A percentile compares a stretch with the other conserved stretches of the same genome.
These are phyloP conservation scores for Mucor mucedo DNA, from an alignment of 371 early-diverging fungal species.

Conservation along the genomic window DNA sequence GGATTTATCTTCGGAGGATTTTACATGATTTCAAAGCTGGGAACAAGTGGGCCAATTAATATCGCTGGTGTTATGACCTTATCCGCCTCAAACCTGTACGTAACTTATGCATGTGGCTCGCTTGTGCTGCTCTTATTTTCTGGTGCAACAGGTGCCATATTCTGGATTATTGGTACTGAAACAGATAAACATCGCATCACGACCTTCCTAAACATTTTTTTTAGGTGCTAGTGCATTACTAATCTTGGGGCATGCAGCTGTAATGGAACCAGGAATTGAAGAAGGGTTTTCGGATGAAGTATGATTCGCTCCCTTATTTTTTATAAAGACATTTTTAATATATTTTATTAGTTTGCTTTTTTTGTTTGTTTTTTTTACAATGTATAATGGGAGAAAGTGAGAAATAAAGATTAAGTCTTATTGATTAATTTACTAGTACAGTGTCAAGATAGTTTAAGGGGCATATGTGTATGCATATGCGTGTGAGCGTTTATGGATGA, in stretches of 20 bases:
- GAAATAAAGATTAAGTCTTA: not conserved
- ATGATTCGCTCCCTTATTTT: not conserved
- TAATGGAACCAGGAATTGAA: constrained; percentile 58
- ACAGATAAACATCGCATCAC: not conserved
- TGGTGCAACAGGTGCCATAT: constrained; percentile 52
- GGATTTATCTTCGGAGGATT: constrained; percentile 46
- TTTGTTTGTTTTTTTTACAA: not conserved
- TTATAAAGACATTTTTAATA: not conserved
- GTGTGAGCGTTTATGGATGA: not conserved
- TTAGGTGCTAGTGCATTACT: constrained; percentile 51
- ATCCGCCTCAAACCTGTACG: constrained; percentile 45
- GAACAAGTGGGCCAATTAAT: constrained; percentile 32
- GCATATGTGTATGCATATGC: not conserved
- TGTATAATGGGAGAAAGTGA: not conserved
- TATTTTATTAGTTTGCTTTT: too few species aligned
- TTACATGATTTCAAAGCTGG: constrained; percentile 39
- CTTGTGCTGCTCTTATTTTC: constrained; percentile 54
- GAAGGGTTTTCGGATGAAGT: constrained; percentile 45
- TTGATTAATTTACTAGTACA: constrained; percentile 2
- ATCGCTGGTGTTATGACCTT: constrained; percentile 31
- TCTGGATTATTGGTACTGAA: constrained; percentile 58
- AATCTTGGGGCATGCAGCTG: constrained; percentile 55
- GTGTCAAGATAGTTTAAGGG: not conserved
- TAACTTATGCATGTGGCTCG: constrained; percentile 38
- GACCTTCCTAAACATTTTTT: not conserved